Evolutionary conservation across 2,329 filamentous ascomycete species (phyloP).

Genomic region (Apiospora kogelbergensis): DNA sequence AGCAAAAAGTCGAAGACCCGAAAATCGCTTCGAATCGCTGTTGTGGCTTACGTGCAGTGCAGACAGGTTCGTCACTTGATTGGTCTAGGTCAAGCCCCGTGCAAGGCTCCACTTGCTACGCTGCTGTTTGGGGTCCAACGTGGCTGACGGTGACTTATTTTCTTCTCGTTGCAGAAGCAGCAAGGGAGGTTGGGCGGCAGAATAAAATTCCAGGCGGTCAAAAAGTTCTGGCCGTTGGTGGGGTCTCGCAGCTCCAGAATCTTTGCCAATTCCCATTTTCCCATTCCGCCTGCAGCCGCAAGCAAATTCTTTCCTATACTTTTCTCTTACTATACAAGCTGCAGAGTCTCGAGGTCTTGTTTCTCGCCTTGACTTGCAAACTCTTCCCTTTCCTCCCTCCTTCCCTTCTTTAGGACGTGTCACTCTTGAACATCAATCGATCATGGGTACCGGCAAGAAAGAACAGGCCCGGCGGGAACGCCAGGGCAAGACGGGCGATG

Average conservation of each 20-base stretch:
- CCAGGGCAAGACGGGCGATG: constrained; percentile 82
- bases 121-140: not conserved
- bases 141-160: not conserved
- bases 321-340: not conserved
- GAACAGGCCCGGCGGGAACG: constrained; percentile 79
- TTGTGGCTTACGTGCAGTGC: constrained; percentile 5
- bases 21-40: not conserved
- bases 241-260: constrained; percentile 4
- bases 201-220: constrained; percentile 16
- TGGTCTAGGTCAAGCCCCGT: not conserved
- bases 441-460: constrained; percentile 91
- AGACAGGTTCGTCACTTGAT: not conserved
- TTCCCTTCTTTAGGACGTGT: not conserved
- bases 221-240: constrained; percentile 10
- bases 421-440: constrained; percentile 23
- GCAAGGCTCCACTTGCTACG: not conserved
- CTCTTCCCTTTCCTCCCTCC: not conserved
- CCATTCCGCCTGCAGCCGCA: not conserved
- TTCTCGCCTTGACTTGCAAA: constrained; percentile 11
- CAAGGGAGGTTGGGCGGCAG: constrained; percentile 10
- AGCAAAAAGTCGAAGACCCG: constrained; percentile 4
- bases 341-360: constrained; percentile 12
- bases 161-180: not conserved
- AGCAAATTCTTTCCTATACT: constrained; percentile 10
- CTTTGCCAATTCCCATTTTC: constrained; percentile 4